Evolutionary conservation across 192 early-diverging fungal species (phyloP).

Genomic region (Helicostylum pulchrum): DNA sequence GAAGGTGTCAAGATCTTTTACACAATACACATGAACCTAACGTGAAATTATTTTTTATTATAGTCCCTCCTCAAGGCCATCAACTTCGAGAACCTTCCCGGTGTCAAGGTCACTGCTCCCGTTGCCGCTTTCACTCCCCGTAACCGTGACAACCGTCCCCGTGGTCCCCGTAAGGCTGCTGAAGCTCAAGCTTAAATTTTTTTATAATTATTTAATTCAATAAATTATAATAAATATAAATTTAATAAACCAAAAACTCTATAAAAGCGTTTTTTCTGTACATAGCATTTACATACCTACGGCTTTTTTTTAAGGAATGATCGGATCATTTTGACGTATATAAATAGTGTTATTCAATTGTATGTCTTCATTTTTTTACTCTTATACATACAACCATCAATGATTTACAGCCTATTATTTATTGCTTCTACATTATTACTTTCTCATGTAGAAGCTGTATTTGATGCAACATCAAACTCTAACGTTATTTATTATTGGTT

Average conservation of each 20-base stretch:
- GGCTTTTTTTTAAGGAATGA: no score
- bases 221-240: no score
- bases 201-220: no score
- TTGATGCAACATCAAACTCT: slow-evolving; percentile 7
- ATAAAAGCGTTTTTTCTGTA: no score
- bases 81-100: slow-evolving; percentile 90
- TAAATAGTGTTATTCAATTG: no score
- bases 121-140: slow-evolving; percentile 37
- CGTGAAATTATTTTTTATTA: slow-evolving; percentile 18
- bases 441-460: not conserved
- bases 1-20: slow-evolving; percentile 35
- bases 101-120: slow-evolving; percentile 66
- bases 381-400: no score
- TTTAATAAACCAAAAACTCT: no score
- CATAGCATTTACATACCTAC: no score
- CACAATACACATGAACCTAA: slow-evolving; percentile 2
- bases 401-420: no score
- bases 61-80: slow-evolving; percentile 93
- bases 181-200: slow-evolving; percentile 26
- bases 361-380: not conserved
- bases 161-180: slow-evolving; percentile 29
- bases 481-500: slow-evolving; percentile 11
- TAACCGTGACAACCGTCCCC: slow-evolving; percentile 26
- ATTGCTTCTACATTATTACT: no score
- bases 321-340: no score